Conservation (phyloP, 805 yeast genomes). For the Monosporozyma aerobia region DNA sequence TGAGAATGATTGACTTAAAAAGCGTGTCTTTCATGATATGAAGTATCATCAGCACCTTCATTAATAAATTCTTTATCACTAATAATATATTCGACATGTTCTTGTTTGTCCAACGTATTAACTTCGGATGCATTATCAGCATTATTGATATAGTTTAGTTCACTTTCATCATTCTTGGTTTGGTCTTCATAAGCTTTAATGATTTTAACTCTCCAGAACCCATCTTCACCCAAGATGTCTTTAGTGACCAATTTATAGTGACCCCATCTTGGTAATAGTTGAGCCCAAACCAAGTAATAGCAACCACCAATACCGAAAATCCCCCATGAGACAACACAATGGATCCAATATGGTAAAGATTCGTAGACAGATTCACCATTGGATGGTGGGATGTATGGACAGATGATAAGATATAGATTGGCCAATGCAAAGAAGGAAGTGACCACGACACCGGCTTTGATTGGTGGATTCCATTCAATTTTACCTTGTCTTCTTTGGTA, state of each 20-base stretch:
- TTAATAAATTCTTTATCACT: constrained; percentile 1
- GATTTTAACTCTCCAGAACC: constrained; percentile 62
- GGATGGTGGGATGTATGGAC: constrained; percentile 72
- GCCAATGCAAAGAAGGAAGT: constrained; percentile 54
- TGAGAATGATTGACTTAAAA: not conserved
- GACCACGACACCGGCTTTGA: constrained; percentile 57
- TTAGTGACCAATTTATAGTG: constrained; percentile 43
- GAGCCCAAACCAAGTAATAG: constrained; percentile 61
- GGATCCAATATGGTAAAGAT: constrained; percentile 66
- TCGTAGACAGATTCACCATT: constrained; percentile 59
- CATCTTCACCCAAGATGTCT: constrained; percentile 55
- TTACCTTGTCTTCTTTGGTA: constrained; percentile 42
- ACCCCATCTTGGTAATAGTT: constrained; percentile 45
- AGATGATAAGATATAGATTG: constrained; percentile 58
- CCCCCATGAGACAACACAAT: constrained; percentile 77
- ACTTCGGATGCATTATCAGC: constrained; percentile 4
- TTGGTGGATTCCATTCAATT: constrained; percentile 60
- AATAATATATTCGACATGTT: constrained; percentile 7
- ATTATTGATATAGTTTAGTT: constrained; percentile 1
- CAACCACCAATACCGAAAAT: constrained; percentile 54
- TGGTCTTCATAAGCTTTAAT: constrained; percentile 17
- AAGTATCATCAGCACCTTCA: constrained; percentile 1
- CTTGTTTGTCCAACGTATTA: constrained; percentile 2
- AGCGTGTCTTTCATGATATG: not conserved
- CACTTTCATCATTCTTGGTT: constrained; percentile 4